Percentiles rank a stretch among this genome's conserved stretches.
phyloP scores from a whole-genome alignment of 2,329 filamentous ascomycete genomes.

The Cladosporium oxysporum region DNA sequence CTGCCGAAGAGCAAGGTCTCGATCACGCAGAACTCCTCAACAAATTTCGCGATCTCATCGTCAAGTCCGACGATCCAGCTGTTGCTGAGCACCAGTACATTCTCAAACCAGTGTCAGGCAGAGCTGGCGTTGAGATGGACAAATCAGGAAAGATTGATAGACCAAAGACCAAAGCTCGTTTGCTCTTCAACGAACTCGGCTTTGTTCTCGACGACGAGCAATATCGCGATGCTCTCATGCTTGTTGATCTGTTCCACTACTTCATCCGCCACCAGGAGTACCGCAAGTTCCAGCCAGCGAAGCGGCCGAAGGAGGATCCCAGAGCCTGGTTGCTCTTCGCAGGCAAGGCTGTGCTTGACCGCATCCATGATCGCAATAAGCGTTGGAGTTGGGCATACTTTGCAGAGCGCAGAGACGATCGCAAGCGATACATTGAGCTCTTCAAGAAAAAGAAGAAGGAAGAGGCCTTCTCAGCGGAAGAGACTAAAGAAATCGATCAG shows the following conservation, averaged over 20 bases:
- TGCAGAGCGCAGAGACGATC: conserved; percentile 86
- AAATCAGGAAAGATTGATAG: conserved; percentile 79
- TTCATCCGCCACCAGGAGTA: conserved; percentile 98
- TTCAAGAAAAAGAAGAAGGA: conserved; percentile 91
- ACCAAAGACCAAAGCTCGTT: conserved; percentile 84
- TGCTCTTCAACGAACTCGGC: conserved; percentile 96
- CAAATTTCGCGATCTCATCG: conserved; percentile 77
- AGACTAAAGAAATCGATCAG: conserved; percentile 69
- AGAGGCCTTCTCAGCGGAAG: conserved; percentile 65
- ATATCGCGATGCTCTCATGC: conserved; percentile 95
- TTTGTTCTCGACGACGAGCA: conserved; percentile 97
- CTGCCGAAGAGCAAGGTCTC: conserved; percentile 60
- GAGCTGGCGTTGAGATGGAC: conserved; percentile 91
- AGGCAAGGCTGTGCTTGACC: conserved; percentile 81
- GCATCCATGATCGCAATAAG: conserved; percentile 92
- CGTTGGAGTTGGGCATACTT: conserved; percentile 97
- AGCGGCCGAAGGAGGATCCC: conserved; percentile 83
- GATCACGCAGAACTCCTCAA: conserved; percentile 75
- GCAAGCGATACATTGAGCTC: conserved; percentile 82
- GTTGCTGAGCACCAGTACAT: conserved; percentile 81
- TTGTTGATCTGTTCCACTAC: conserved; percentile 97
- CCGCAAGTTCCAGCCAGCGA: conserved; percentile 86
- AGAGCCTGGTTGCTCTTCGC: conserved; percentile 92
- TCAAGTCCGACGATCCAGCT: conserved; percentile 62
- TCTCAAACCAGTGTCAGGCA: conserved; percentile 90